These are phyloP conservation scores for Kazachstania sp. DNA, from an alignment of 1,139 yeast genomes.

Conservation along the genomic window DNA sequence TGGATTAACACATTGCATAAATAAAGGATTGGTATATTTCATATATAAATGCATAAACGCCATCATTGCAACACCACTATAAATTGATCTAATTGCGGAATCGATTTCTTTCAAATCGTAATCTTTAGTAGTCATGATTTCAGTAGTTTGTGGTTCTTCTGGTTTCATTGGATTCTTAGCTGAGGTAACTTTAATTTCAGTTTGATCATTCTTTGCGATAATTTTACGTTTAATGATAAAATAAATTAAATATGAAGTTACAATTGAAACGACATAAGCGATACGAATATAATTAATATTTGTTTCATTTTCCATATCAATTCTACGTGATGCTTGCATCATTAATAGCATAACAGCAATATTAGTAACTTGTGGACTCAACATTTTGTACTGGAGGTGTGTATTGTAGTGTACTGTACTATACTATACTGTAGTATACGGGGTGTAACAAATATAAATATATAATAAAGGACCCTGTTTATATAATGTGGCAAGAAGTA, in stretches of 20 bases:
- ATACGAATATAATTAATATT: constrained; percentile 70
- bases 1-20: constrained; percentile 89
- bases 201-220: constrained; percentile 73
- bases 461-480: no score
- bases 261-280: constrained; percentile 61
- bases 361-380: constrained; percentile 86
- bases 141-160: constrained; percentile 57
- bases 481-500: no score
- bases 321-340: constrained; percentile 91
- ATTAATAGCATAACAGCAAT: constrained; percentile 86
- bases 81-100: constrained; percentile 67
- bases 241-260: constrained; percentile 58
- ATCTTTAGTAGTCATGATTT: constrained; percentile 86
- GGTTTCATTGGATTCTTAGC: constrained; percentile 68
- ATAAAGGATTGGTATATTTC: constrained; percentile 95
- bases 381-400: constrained; percentile 19
- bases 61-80: constrained; percentile 94
- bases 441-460: no score
- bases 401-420: background rate
- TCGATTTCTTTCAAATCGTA: constrained; percentile 87
- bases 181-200: constrained; percentile 84
- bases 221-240: constrained; percentile 54
- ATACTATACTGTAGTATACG: no score
- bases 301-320: constrained; percentile 82
- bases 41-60: constrained; percentile 96